These are phyloP conservation scores for Xylaria multiplex DNA, from an alignment of 2,329 filamentous ascomycete genomes.

Conservation along the genomic window DNA sequence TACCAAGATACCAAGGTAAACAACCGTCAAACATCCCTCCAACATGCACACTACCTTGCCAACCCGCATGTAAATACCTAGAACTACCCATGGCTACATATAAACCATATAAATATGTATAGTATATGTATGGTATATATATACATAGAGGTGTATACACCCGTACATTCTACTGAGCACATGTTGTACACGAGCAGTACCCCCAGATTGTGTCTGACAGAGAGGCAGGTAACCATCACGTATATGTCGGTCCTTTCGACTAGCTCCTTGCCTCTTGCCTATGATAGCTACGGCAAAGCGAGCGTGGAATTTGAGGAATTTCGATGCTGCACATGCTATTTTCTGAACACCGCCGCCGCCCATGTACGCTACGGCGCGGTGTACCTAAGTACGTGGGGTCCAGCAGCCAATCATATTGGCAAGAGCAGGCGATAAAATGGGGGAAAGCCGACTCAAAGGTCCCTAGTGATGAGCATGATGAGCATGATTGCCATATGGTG, in stretches of 20 bases:
- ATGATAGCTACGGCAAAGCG: background rate
- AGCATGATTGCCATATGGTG: slow-evolving; percentile 23
- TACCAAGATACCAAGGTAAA: slow-evolving; percentile 3
- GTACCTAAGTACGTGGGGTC: background rate
- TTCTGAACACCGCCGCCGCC: slow-evolving; percentile 22
- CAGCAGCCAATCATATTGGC: slow-evolving; percentile 16
- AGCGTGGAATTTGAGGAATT: slow-evolving; percentile 23
- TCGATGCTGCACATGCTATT: slow-evolving; percentile 33
- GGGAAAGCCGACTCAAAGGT: slow-evolving; percentile 20
- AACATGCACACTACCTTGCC: background rate
- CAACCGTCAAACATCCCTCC: background rate
- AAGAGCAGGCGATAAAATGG: slow-evolving; percentile 13
- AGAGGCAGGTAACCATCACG: background rate
- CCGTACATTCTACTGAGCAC: background rate
- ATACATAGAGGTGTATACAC: background rate
- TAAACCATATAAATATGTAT: background rate
- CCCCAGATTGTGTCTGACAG: background rate
- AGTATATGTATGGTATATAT: background rate
- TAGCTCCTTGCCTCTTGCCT: background rate
- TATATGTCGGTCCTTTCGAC: background rate
- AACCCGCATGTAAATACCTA: background rate
- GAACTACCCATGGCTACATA: background rate
- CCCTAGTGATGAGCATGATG: slow-evolving; percentile 12
- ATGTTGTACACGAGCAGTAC: background rate
- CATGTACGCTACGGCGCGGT: background rate